Percentiles rank a stretch among this genome's conserved stretches.
phyloP scores from a whole-genome alignment of 495 filamentous ascomycete species.

The Arthonia radiata region DNA sequence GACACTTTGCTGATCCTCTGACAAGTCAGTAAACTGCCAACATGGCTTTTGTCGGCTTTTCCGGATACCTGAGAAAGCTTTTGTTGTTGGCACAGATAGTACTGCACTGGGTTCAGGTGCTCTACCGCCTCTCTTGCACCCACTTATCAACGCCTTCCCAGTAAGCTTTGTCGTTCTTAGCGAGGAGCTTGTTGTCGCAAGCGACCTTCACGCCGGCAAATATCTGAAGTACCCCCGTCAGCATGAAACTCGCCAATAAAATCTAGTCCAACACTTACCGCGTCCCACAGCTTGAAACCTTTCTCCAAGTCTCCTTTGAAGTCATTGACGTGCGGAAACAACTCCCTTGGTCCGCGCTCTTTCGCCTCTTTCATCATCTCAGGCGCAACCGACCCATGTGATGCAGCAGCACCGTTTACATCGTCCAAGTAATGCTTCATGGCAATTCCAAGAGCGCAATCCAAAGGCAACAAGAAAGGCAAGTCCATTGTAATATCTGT shows the following conservation, averaged over 20 bases:
- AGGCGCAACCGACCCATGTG: slow-evolving; percentile 29
- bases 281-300: slow-evolving; percentile 64
- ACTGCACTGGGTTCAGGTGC: no score
- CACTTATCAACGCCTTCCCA: slow-evolving; percentile 10
- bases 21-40: no score
- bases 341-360: slow-evolving; percentile 32
- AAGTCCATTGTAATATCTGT: slow-evolving; percentile 25
- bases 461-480: slow-evolving; percentile 63
- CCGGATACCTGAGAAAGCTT: no score
- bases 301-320: slow-evolving; percentile 54
- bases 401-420: no score
- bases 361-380: slow-evolving; percentile 36
- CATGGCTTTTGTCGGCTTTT: no score
- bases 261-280: slow-evolving; percentile 22
- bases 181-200: slow-evolving; percentile 14
- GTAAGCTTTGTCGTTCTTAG: slow-evolving; percentile 2
- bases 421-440: slow-evolving; percentile 88
- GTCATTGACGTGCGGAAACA: slow-evolving; percentile 53
- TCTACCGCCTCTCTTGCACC: no score
- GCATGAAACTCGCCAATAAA: background rate
- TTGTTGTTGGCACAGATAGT: no score
- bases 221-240: slow-evolving; percentile 15
- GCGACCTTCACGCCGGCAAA: slow-evolving; percentile 41
- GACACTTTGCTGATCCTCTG: no score
- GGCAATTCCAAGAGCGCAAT: slow-evolving; percentile 68